phyloP scores from a whole-genome alignment of 352 stramenopile species.

The Phytophthora fragariaefolia region DNA sequence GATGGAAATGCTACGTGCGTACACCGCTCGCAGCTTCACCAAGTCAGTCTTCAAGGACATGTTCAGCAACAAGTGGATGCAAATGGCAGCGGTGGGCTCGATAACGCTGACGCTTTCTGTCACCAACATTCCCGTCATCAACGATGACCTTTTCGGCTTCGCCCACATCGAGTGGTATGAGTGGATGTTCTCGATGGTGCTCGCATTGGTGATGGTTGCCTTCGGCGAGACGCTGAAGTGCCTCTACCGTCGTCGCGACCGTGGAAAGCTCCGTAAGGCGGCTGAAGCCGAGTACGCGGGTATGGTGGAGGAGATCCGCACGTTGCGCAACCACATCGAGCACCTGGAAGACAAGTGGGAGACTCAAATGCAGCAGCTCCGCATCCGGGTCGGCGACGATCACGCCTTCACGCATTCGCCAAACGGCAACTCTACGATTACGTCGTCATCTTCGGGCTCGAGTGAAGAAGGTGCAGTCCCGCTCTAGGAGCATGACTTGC shows the following conservation, averaged over 20 bases:
- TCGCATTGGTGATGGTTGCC: conserved; percentile 69
- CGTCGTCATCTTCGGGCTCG: conserved; percentile 59
- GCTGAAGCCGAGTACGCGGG: conserved; percentile 52
- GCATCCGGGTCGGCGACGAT: conserved; percentile 30
- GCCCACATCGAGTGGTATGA: conserved; percentile 75
- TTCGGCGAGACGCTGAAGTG: conserved; percentile 79
- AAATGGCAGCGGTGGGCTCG: conserved; percentile 68
- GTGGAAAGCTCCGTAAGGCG: conserved; percentile 43
- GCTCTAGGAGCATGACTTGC: conserved; percentile 12
- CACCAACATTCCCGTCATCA: conserved; percentile 74
- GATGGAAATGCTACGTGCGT: conserved; percentile 77
- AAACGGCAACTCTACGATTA: conserved; percentile 56
- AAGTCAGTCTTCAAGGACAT: conserved; percentile 77
- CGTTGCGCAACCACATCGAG: conserved; percentile 62
- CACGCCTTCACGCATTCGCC: conserved; percentile 17
- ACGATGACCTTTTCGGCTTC: conserved; percentile 75
- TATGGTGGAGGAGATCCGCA: conserved; percentile 67
- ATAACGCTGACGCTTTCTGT: conserved; percentile 66
- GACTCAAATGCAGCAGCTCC: conserved; percentile 52
- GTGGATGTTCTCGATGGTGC: conserved; percentile 76
- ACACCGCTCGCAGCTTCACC: conserved; percentile 80
- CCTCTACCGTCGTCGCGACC: conserved; percentile 64
- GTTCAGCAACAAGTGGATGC: conserved; percentile 85
- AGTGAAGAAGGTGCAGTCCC: conserved; percentile 39
- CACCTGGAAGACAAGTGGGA: conserved; percentile 68